These are phyloP conservation scores for Aspergillus quadricinctus DNA, from an alignment of 2,329 filamentous ascomycete species.

Conservation along the genomic window DNA sequence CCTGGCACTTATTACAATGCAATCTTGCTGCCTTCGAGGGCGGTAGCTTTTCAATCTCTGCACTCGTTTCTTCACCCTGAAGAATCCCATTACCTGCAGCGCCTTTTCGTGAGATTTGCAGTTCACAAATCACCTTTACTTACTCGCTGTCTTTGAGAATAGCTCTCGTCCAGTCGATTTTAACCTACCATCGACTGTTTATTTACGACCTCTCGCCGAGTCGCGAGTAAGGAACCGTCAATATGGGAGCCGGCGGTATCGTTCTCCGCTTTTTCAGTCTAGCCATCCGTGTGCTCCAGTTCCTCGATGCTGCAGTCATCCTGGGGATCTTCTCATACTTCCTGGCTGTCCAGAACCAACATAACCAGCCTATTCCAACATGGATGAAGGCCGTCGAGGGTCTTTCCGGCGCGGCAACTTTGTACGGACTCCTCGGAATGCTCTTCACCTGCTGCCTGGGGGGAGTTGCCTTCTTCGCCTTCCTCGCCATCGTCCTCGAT, in stretches of 20 bases:
- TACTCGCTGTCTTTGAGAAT: not conserved
- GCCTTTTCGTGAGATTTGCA: not conserved
- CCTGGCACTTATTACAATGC: constrained; percentile 12
- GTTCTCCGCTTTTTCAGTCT: constrained; percentile 67
- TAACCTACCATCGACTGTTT: not conserved
- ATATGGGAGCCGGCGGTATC: constrained; percentile 57
- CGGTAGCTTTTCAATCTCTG: constrained; percentile 4
- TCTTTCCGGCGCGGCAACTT: constrained; percentile 66
- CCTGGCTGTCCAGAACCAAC: constrained; percentile 66
- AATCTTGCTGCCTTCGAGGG: constrained; percentile 20
- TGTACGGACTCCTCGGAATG: constrained; percentile 71
- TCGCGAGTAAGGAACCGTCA: constrained; percentile 16
- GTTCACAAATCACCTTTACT: not conserved
- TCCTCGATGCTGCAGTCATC: constrained; percentile 67
- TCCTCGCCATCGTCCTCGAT: constrained; percentile 71
- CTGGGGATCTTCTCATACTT: constrained; percentile 82
- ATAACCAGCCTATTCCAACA: constrained; percentile 58
- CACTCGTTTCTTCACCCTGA: constrained; percentile 1
- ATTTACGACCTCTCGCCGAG: not conserved
- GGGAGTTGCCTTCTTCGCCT: constrained; percentile 67
- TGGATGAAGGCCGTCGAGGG: constrained; percentile 72
- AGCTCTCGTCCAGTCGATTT: not conserved
- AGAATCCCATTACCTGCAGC: not conserved
- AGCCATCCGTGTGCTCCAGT: constrained; percentile 68
- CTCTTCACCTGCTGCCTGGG: constrained; percentile 75